These are phyloP conservation scores for Mentha longifolia DNA, from an alignment of 257 asterid genomes.

Conservation along the genomic window DNA sequence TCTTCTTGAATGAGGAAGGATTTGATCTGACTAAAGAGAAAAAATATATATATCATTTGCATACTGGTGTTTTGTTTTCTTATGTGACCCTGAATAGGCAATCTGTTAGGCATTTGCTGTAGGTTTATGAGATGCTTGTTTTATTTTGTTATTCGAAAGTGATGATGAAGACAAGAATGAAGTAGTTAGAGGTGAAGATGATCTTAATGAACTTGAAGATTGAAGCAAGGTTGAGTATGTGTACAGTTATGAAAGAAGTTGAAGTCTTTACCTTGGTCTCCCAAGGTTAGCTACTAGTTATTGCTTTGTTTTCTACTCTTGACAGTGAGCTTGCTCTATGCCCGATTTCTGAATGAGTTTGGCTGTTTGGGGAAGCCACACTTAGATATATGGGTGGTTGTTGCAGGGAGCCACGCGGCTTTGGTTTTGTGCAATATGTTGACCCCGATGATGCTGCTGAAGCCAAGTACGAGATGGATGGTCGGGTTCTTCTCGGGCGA, in stretches of 20 bases:
- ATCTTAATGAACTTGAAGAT: slow-evolving; percentile 63
- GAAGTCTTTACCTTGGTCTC: slow-evolving; percentile 49
- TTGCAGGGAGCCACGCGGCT: slow-evolving; percentile 81
- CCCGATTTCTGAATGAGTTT: neutral
- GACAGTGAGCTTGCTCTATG: slow-evolving; percentile 27
- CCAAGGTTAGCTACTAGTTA: slow-evolving; percentile 51
- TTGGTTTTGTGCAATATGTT: slow-evolving; percentile 82
- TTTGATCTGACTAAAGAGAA: slow-evolving; percentile 11
- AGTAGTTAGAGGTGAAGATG: slow-evolving; percentile 64
- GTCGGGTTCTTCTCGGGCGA: slow-evolving; percentile 61
- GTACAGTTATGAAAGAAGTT: slow-evolving; percentile 43
- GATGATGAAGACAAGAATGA: slow-evolving; percentile 63
- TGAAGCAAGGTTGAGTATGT: slow-evolving; percentile 59
- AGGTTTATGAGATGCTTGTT: slow-evolving; percentile 39
- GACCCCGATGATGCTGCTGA: slow-evolving; percentile 87
- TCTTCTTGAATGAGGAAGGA: neutral
- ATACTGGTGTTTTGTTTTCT: neutral
- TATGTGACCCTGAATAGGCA: slow-evolving; percentile 8
- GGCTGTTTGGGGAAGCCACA: slow-evolving; percentile 19
- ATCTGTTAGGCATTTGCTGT: slow-evolving; percentile 16
- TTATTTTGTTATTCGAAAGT: slow-evolving; percentile 47
- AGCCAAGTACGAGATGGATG: slow-evolving; percentile 60
- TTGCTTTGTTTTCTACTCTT: slow-evolving; percentile 33
- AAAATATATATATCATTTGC: too few species aligned
- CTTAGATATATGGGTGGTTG: neutral